A percentile compares a stretch with the other conserved stretches of the same genome.
Conservation (phyloP, 768 basidiomycete species). For the Heimioporus sp. region DNA sequence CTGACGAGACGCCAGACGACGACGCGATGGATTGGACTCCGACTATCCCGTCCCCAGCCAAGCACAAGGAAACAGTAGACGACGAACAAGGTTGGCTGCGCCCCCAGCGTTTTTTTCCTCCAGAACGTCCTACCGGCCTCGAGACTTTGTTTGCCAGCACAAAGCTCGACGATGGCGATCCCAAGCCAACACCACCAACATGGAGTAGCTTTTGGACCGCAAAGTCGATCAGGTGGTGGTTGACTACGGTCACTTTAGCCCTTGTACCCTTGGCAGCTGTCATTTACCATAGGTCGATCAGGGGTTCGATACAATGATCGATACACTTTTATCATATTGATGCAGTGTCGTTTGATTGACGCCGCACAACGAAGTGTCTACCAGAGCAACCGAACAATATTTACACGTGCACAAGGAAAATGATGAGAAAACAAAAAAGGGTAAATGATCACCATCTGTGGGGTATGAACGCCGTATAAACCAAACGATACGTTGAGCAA, state of each 20-base stretch:
- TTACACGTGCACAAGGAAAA: background rate
- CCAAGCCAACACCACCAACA: background rate
- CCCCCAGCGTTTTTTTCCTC: conserved; percentile 75
- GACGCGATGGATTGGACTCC: conserved; percentile 74
- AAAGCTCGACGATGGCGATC: conserved; percentile 46
- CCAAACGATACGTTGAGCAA: conserved; percentile 1
- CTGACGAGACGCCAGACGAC: conserved; percentile 29
- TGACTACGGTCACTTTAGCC: conserved; percentile 6
- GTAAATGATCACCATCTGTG: background rate
- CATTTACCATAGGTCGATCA: conserved; percentile 21
- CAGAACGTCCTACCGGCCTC: conserved; percentile 74
- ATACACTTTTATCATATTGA: conserved; percentile 8
- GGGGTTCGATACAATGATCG: conserved; percentile 20
- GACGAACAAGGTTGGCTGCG: conserved; percentile 53
- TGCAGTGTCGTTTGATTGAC: conserved; percentile 1
- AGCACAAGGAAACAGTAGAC: conserved; percentile 19
- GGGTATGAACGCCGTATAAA: conserved; percentile 25
- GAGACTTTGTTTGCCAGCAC: conserved; percentile 68
- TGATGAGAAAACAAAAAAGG: conserved; percentile 2
- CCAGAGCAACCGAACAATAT: conserved; percentile 10
- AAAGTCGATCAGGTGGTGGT: conserved; percentile 12
- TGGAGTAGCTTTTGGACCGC: background rate
- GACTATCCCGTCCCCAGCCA: conserved; percentile 35
- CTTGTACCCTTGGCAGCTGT: conserved; percentile 21
- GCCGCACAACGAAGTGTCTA: conserved; percentile 6